A percentile compares a stretch with the other conserved stretches of the same genome.
Conservation (phyloP, 2,329 filamentous ascomycete species). For the Fusarium mundagurra region DNA sequence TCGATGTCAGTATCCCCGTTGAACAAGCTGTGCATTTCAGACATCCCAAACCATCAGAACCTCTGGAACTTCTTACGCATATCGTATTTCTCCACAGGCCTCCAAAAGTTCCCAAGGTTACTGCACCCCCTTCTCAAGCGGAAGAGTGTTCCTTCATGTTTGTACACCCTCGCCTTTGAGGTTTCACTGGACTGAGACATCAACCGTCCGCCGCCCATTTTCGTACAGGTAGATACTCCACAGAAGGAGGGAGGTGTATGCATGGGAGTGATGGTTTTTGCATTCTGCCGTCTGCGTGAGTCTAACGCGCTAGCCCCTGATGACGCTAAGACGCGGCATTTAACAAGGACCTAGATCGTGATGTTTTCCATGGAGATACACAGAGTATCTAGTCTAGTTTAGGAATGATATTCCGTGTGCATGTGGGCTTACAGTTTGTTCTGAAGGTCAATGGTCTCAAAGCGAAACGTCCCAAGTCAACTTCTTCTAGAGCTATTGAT, state of each 20-base stretch:
- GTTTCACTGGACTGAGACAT: neutral
- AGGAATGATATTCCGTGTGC: accelerated
- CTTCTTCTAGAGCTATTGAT: too few relatives aligned
- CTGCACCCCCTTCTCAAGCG: neutral
- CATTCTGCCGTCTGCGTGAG: neutral
- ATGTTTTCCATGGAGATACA: accelerated
- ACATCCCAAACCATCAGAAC: accelerated
- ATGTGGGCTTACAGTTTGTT: neutral
- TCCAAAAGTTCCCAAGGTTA: neutral
- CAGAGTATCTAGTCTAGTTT: accelerated
- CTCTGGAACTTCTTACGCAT: too few relatives aligned
- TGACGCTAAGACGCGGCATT: neutral
- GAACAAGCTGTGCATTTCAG: accelerated
- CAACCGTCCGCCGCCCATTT: accelerated
- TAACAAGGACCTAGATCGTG: accelerated
- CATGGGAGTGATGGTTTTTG: neutral
- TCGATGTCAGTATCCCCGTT: neutral
- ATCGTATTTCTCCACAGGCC: accelerated
- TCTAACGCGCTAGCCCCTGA: accelerated
- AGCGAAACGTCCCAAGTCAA: accelerated
- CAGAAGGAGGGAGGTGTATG: neutral
- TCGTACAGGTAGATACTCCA: too few relatives aligned
- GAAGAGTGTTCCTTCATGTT: neutral
- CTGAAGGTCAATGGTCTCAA: accelerated
- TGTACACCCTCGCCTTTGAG: neutral